phyloP scores from a whole-genome alignment of 202 grass and related monocot species.

The Brachypodium distachyon region DNA sequence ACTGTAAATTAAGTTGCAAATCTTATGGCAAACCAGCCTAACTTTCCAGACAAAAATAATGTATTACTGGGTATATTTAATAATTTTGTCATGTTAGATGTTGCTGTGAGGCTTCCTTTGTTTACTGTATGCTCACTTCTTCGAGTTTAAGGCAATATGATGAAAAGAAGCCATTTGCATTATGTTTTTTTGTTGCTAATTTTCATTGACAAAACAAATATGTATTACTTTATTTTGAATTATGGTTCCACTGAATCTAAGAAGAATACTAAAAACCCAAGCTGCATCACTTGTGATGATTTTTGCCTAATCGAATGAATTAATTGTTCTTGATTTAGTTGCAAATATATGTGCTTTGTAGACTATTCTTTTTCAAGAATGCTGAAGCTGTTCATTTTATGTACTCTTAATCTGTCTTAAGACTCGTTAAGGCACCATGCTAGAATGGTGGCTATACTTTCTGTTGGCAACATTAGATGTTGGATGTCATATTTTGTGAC shows the following conservation, averaged over 20 bases:
- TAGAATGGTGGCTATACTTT: not conserved
- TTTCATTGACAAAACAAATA: not conserved
- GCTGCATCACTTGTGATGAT: too few species aligned
- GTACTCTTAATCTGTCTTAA: not conserved
- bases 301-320: not conserved
- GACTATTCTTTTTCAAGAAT: not conserved
- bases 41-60: not conserved
- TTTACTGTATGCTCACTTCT: not conserved
- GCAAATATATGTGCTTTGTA: not conserved
- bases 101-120: not conserved
- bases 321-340: not conserved
- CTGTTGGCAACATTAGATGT: not conserved
- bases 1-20: not conserved
- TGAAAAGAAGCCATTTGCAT: not conserved
- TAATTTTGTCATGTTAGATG: not conserved
- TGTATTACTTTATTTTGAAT: not conserved
- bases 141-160: not conserved
- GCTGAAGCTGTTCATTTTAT: not conserved
- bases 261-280: not conserved
- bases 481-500: not conserved
- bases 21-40: not conserved
- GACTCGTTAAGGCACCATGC: too few species aligned
- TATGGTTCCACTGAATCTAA: not conserved
- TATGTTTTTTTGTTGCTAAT: not conserved
- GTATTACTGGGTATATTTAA: not conserved